These are phyloP conservation scores for Wickerhamomyces queroliae DNA, from an alignment of 805 yeast species.

Conservation along the genomic window DNA sequence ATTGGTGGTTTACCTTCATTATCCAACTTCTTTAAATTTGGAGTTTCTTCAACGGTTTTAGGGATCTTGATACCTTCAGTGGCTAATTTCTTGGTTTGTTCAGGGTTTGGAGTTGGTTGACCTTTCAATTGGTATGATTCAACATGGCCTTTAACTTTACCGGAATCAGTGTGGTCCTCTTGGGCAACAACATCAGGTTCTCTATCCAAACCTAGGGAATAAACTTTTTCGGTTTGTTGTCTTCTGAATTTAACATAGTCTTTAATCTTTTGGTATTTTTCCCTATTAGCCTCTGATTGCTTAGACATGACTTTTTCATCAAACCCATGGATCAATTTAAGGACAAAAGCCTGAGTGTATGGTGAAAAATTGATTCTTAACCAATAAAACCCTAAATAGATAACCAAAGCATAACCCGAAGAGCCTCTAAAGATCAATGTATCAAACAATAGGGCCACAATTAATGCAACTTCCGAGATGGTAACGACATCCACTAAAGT, in stretches of 20 bases:
- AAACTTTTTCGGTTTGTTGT: conserved; percentile 25
- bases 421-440: conserved; percentile 58
- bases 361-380: conserved; percentile 53
- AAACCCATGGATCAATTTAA: conserved; percentile 23
- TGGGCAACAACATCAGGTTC: conserved; percentile 4
- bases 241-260: conserved; percentile 36
- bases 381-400: conserved; percentile 62
- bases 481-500: conserved; percentile 44
- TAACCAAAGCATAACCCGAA: conserved; percentile 60
- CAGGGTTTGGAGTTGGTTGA: not conserved
- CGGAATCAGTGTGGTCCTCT: not conserved
- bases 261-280: conserved; percentile 33
- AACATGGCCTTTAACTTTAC: conserved; percentile 2
- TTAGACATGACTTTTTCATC: conserved; percentile 29
- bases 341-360: conserved; percentile 29
- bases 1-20: not conserved
- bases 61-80: conserved; percentile 1
- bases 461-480: conserved; percentile 52
- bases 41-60: not conserved
- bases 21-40: not conserved
- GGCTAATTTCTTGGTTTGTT: not conserved
- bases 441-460: conserved; percentile 48
- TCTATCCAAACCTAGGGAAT: conserved; percentile 5
- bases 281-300: conserved; percentile 20
- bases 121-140: conserved; percentile 6